Evolutionary conservation across 257 asterid genomes (phyloP).

Genomic region (Mitragyna speciosa): DNA sequence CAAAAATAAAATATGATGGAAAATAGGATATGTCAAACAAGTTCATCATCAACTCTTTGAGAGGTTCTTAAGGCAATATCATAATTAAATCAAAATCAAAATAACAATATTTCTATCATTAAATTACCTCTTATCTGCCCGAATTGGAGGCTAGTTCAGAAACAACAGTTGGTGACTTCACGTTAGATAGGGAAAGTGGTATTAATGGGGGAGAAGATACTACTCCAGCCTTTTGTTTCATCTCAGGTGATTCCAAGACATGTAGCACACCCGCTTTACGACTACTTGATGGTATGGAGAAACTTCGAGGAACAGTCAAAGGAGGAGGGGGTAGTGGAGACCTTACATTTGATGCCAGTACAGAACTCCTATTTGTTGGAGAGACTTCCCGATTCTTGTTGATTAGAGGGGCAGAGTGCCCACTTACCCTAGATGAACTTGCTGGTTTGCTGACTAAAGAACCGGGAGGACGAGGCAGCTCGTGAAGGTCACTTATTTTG

Average conservation of each 20-base stretch:
- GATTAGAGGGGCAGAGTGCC: constrained; percentile 79
- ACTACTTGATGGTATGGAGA: constrained; percentile 69
- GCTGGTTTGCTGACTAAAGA: constrained; percentile 48
- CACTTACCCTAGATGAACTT: constrained; percentile 48
- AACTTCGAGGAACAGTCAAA: constrained; percentile 67
- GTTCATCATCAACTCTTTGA: neutral
- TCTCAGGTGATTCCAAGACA: constrained; percentile 51
- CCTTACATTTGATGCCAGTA: constrained; percentile 45
- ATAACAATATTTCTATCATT: constrained; percentile 12
- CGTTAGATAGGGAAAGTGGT: constrained; percentile 64
- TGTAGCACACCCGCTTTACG: constrained; percentile 49
- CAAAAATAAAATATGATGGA: neutral
- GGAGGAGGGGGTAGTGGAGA: constrained; percentile 82
- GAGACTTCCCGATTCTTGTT: constrained; percentile 61
- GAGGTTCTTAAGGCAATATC: neutral
- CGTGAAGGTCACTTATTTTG: constrained; percentile 85
- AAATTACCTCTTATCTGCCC: constrained; percentile 67
- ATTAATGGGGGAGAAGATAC: constrained; percentile 78
- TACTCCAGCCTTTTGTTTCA: constrained; percentile 44
- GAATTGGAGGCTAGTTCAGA: constrained; percentile 34
- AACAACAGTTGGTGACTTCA: constrained; percentile 41
- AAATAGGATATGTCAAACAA: neutral
- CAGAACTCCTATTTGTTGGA: constrained; percentile 54
- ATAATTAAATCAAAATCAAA: neutral
- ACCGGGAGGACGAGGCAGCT: constrained; percentile 98